Base-by-base conservation (phyloP, 2,329 filamentous ascomycete genomes). In the Sclerotinia spermophila region DNA sequence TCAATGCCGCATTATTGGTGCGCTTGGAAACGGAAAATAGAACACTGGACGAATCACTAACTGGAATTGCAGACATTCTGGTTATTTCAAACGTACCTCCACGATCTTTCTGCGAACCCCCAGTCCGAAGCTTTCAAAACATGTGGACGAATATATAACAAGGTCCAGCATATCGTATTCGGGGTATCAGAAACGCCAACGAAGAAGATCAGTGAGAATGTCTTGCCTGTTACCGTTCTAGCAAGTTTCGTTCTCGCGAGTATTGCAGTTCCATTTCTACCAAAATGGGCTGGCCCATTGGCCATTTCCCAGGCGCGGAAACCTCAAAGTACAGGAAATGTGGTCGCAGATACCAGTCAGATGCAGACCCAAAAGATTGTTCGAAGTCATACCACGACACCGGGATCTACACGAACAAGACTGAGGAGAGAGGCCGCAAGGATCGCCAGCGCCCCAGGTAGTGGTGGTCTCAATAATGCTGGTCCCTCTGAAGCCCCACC, bases 71-170 rank as follows among this genome's bases (percentile, higher is more conserved):
- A 96, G 92, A 95, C 92, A 48, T 96, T 96, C 81, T 96, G 92
- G 92, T 86, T 96, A 67, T 94, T 96, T 81, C 92, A 96, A 82
- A 95, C 92, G 6, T 94, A 96, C 79, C 87, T 96, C 42, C 90
- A 92, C 83, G 93, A 96, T 79, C 87, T 96, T 73, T 87, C 91
- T 69, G 86, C 77, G 56, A 92, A 91, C 71, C 92, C 92, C 3
- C 90, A 91, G 79, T 90, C 91, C 72, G 87, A 90, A 76, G 86
- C 91, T 65, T 96, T 96, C 82, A 90, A 92, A 82, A 95, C 91
- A 65, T 95, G 92, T 79, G 88, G 92, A 72, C 85, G 93, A 77
- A 89, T 96, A 75, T 95, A 94, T 83, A 96, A 96, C 82, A 93
- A 93, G 81, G 92, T 96, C 53, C 92, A 96, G 81, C 89, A 93